These are phyloP conservation scores for Cyclotella cryptica DNA, from an alignment of 108 stramenopile genomes.

Conservation along the genomic window DNA sequence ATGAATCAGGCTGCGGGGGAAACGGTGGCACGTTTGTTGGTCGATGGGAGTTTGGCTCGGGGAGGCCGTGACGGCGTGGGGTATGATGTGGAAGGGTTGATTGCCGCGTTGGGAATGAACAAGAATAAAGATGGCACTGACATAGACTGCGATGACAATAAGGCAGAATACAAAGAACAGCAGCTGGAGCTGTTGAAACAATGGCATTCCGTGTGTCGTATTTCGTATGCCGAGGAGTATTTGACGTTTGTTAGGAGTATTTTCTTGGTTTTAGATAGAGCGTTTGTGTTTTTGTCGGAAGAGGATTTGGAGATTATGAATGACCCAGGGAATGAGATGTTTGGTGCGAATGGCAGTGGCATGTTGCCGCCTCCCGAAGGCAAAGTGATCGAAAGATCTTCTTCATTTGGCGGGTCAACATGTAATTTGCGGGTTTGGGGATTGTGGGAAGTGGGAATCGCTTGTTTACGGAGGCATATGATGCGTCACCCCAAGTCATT, in stretches of 20 bases:
- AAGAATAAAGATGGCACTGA: background rate
- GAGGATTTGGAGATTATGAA: conserved; percentile 22
- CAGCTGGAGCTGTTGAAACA: conserved; percentile 15
- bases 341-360: background rate
- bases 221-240: conserved; percentile 41
- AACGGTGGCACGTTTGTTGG: conserved; percentile 8
- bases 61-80: conserved; percentile 35
- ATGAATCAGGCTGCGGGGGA: conserved; percentile 66
- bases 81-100: conserved; percentile 23
- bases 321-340: background rate
- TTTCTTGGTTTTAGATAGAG: conserved; percentile 84
- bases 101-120: background rate
- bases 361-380: conserved; percentile 16
- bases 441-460: conserved; percentile 57
- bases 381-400: conserved; percentile 38
- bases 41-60: conserved; percentile 13
- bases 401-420: conserved; percentile 1
- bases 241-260: conserved; percentile 80
- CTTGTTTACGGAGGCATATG: conserved; percentile 51
- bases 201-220: conserved; percentile 30
- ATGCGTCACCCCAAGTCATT: background rate
- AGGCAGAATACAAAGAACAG: background rate
- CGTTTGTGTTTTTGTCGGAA: conserved; percentile 50
- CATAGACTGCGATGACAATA: background rate
- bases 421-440: conserved; percentile 41